Base-by-base conservation (phyloP, 140 eudicot genomes). In the Artemisia princeps region DNA sequence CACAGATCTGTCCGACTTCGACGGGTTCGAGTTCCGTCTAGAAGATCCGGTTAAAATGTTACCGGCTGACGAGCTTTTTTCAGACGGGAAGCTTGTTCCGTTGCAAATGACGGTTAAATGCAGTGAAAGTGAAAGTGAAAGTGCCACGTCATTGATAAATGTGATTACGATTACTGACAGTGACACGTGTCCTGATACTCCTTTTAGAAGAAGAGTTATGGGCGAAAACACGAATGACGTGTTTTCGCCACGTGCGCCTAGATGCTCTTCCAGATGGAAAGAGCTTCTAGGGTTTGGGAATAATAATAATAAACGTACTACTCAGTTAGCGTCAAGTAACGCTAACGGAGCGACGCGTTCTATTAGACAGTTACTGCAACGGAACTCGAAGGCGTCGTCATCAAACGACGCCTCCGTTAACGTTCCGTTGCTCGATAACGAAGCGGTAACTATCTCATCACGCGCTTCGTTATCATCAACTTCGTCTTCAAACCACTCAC, bases 261-360 rank as follows among this genome's bases (percentile, higher is more conserved):
- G 89, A 54, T 92, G 98, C 76, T 86, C 98, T 22, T 83, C 86
- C 64, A 64, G 95, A 10, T 92, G 96, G 98, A 92, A 65, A 37
- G 95, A 92, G 90, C 83, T 88, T 64, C 69, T 88, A 20, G 98
- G 96, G 4, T 72, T 92, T 52, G 78, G 81, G 60, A 92, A 80
- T 46, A 72, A 78, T 61, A 86, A 72, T 20, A 82, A 56, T 65
- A 81, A 74, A 24, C 62, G 57, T 76, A 76, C 28, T 14, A 71
- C 30, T 4, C 26, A 26, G 58, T 48, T 2, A 66, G 3, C 28
- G 69, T 6, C 60, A 63, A 60, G 2, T 6, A 48, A 17, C 17
- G 51, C 5, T 53, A 66, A 24, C 48, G 70, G 64, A 13, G 49
- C 82, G 3, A 28, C 77, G 3, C 83, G 76, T 61, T 81, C 96